Conservation (phyloP, 2,329 filamentous ascomycete species). For the Nemania sp. region DNA sequence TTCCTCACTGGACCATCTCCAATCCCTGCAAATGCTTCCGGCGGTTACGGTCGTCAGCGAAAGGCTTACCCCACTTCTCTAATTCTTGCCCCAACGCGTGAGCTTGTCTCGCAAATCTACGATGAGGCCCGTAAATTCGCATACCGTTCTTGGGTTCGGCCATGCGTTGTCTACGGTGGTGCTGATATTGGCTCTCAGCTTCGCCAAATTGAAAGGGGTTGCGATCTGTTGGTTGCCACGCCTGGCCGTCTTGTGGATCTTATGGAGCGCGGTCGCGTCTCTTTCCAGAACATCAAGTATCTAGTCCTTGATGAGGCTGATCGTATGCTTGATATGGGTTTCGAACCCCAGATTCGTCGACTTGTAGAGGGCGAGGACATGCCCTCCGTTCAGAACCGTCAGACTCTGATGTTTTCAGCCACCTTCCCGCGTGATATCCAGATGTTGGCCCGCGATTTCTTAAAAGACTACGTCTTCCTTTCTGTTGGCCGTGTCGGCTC, state of each 20-base stretch:
- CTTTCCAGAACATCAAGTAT: constrained; percentile 98
- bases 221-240: constrained; percentile 95
- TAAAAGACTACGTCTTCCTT: constrained; percentile 99
- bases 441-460: constrained; percentile 97
- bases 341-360: constrained; percentile 98
- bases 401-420: constrained; percentile 99
- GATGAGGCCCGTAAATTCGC: constrained; percentile 98
- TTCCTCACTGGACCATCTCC: constrained; percentile 88
- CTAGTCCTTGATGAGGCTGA: constrained; percentile 98
- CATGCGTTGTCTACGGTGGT: constrained; percentile 98
- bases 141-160: constrained; percentile 98
- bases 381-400: constrained; percentile 83
- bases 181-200: constrained; percentile 98
- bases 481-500: constrained; percentile 98
- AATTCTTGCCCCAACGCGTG: constrained; percentile 95
- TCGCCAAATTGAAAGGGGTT: constrained; percentile 96
- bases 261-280: constrained; percentile 98
- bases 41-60: constrained; percentile 88
- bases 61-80: constrained; percentile 97
- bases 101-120: constrained; percentile 98
- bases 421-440: constrained; percentile 99
- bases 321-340: constrained; percentile 99
- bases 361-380: constrained; percentile 99
- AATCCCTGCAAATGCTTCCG: constrained; percentile 71
- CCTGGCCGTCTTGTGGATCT: constrained; percentile 97